phyloP scores from a whole-genome alignment of 2,329 filamentous ascomycete genomes.

The Ophiostoma ips region DNA sequence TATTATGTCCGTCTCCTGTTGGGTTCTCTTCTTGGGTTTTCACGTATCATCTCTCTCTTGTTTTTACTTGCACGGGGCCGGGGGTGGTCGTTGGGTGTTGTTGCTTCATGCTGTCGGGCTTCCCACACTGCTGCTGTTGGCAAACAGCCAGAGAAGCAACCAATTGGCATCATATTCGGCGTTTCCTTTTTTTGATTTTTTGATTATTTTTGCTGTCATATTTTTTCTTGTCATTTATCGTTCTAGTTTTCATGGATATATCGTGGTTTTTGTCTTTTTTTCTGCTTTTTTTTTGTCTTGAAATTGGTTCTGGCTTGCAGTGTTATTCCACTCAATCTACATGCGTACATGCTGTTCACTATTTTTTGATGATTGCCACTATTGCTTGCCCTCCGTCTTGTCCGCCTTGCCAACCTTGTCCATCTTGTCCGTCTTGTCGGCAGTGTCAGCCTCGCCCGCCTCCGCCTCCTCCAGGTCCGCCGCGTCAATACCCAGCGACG shows the following conservation, averaged over 20 bases:
- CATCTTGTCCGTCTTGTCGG: background rate
- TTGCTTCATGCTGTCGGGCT: background rate
- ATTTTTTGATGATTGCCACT: background rate
- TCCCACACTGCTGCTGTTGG: background rate
- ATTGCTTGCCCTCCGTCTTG: background rate
- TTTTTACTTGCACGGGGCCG: too few relatives aligned
- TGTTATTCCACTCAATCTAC: background rate
- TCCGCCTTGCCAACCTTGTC: background rate
- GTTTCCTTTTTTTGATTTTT: constrained; percentile 3
- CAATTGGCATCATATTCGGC: constrained; percentile 7
- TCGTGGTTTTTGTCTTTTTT: background rate
- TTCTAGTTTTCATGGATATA: too few relatives aligned
- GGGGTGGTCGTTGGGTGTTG: background rate
- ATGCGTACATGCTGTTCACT: too few relatives aligned
- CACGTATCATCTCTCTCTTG: too few relatives aligned
- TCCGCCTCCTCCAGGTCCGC: constrained; percentile 3
- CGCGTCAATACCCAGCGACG: constrained; percentile 26
- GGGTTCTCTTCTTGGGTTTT: background rate
- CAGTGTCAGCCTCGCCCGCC: background rate
- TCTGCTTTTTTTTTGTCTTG: background rate
- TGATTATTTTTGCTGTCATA: background rate
- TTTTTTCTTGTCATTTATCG: background rate
- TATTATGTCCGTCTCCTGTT: background rate
- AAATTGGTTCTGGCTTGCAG: background rate
- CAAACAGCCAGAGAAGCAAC: background rate